Evolutionary conservation across 2,329 filamentous ascomycete species (phyloP).

Genomic region (Purpureocillium lavendulum): DNA sequence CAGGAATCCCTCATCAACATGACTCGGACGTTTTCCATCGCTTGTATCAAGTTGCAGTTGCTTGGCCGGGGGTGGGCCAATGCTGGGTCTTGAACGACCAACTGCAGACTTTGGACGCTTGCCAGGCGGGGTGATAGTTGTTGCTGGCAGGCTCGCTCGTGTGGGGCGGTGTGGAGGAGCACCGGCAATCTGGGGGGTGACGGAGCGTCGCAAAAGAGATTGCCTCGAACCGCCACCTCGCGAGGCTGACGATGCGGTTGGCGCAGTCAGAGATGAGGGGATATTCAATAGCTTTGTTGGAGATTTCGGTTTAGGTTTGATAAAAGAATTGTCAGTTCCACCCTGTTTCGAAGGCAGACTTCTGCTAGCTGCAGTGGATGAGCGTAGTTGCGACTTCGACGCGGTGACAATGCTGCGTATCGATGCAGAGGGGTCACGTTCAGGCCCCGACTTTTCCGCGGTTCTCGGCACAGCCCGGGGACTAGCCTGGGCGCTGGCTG

Average conservation of each 20-base stretch:
- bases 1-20: constrained; percentile 62
- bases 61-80: constrained; percentile 53
- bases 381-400: background rate
- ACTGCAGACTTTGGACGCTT: constrained; percentile 37
- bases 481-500: too few relatives aligned
- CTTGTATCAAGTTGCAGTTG: constrained; percentile 4
- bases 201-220: constrained; percentile 17
- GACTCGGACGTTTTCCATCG: constrained; percentile 40
- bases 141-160: constrained; percentile 7
- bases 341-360: constrained; percentile 32
- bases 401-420: too few relatives aligned
- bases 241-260: constrained; percentile 60
- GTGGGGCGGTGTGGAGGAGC: constrained; percentile 27
- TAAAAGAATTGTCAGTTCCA: constrained; percentile 32
- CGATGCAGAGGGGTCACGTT: constrained; percentile 19
- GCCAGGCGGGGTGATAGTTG: constrained; percentile 20
- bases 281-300: constrained; percentile 61
- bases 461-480: constrained; percentile 9
- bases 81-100: constrained; percentile 38
- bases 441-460: constrained; percentile 14
- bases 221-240: constrained; percentile 33
- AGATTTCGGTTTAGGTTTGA: constrained; percentile 56
- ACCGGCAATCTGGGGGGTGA: constrained; percentile 24
- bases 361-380: constrained; percentile 30
- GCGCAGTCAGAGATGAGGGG: constrained; percentile 58